Base-by-base conservation (phyloP, 805 yeast genomes). In the Suhomyces emberorum region DNA sequence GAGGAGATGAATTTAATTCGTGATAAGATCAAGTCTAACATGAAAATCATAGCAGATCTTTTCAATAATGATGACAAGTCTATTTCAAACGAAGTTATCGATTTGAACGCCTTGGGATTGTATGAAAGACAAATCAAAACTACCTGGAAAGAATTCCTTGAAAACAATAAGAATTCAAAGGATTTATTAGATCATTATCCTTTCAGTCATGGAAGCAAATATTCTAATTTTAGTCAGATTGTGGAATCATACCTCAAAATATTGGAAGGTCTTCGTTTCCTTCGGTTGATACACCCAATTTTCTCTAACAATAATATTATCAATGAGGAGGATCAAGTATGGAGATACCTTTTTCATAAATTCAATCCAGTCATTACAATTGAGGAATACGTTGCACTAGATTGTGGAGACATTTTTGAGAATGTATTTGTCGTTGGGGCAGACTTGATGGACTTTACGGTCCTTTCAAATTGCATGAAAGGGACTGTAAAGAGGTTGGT, bases 41-140 rank as follows among this genome's bases (percentile, higher is more conserved):
- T 30, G 12, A 48, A 55, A 4, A 57, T 49, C 15, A 56, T 58
- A 11, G 59, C 54, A 26, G 60, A 57, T 34, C 47, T 63, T 39
- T 63, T 63, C 36, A 64, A 62, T 3, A 23, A 23, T 15, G 12
- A 6, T 8, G 26, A 23, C 14, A n/a, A 14, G 6, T 7, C 22
- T 7, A n/a, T n/a, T n/a, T 10, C 10, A 8, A 51, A 41, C 18
- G 50, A 46, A 11, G 46, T n/a, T 4, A 39, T 39, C 16, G 34
- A 42, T 15, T 17, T 32, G 5, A 26, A 26, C 15, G 28, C 28
- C n/a, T 14, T 44, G 8, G 38, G 34, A 8, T 37, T 21, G 19
- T 44, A 34, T 23, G 48, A 41, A 11, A 10, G 14, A n/a, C 37
- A 39, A 23, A 34, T 44, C n/a, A 35, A 25, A 18, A 12, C 21